Percentiles rank a stretch among this genome's conserved stretches.
Evolutionary conservation across 352 stramenopile genomes (phyloP).

Genomic region (Globisporangium nunn): DNA sequence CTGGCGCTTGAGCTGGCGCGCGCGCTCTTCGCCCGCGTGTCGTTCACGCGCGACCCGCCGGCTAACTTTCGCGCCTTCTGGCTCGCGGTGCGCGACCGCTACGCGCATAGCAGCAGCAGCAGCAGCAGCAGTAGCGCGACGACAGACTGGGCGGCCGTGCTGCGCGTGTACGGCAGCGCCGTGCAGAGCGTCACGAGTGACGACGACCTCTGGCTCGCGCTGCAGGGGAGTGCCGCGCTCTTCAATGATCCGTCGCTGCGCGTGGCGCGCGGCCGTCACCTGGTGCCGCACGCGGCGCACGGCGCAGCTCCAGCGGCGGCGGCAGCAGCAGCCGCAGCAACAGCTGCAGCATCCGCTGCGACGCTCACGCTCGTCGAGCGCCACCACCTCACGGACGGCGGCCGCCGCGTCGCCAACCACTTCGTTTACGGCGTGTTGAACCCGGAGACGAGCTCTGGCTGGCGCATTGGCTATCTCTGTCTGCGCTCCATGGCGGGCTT

Average conservation of each 20-base stretch:
- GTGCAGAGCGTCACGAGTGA: conserved; percentile 56
- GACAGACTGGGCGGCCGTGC: conserved; percentile 57
- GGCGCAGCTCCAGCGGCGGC: conserved; percentile 19
- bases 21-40: conserved; percentile 59
- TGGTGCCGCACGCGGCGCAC: neutral
- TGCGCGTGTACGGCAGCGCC: conserved; percentile 62
- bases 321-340: conserved; percentile 4
- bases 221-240: conserved; percentile 65
- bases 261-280: conserved; percentile 22
- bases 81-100: conserved; percentile 56
- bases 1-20: conserved; percentile 59
- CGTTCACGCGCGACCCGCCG: conserved; percentile 52
- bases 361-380: conserved; percentile 42
- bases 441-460: conserved; percentile 61
- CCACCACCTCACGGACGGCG: conserved; percentile 48
- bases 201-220: conserved; percentile 73
- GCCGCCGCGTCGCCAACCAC: conserved; percentile 50
- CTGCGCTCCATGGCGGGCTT: conserved; percentile 73
- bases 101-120: conserved; percentile 39
- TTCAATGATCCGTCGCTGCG: conserved; percentile 62
- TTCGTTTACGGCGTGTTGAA: conserved; percentile 69
- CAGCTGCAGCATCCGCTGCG: conserved; percentile 22
- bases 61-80: conserved; percentile 75
- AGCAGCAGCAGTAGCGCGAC: conserved; percentile 5
- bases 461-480: conserved; percentile 71